Base-by-base conservation (phyloP, 1,284 basidiomycete genomes). In the Ceratobasidium sp. region DNA sequence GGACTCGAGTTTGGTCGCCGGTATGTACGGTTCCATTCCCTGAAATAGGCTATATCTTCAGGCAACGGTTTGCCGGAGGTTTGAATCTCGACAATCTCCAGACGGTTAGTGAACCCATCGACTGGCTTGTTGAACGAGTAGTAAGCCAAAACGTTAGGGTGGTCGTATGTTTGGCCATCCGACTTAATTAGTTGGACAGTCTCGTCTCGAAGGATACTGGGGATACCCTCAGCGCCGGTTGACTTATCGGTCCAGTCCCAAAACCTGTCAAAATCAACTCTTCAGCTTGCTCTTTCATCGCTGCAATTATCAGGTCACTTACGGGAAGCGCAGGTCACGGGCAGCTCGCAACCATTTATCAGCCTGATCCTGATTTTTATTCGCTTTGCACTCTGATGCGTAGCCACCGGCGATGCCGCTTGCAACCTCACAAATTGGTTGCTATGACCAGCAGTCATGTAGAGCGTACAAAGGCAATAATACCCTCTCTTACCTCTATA, bases 181-280 rank as follows among this genome's bases (percentile, higher is more conserved):
- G 68, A 66, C 49, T 55, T 18, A 20, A 28, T 64, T 23, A 49
- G 44, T 44, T 42, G n/a, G 23, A 66, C 23, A 2, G 40, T 26
- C 23, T 46, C 15, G 1, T 63, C 10, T 15, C 64, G 20, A 42
- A 79, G 53, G 42, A 79, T 44, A 3, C 56, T 10, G 6, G 79
- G 79, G 23, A 79, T 56, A 0, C 79, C 75, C 12, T 68, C 61
- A 26, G 61, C 60, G 10, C 44, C 42, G 20, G 73, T 72, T 12
- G n/a, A 13, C 0, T 66, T 61, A 53, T 67, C 23, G 20, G 76
- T 77, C 79, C 79, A 79, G 56, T 79, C 79, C 75, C 76, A 79
- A 63, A 56, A 79, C 28, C 78, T 79, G 49, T 53, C 18, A 15
- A 33, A 40, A 46, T 4, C 23, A n/a, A 42, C 2, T 6, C 3